Evolutionary conservation across 257 asterid species (phyloP).

Genomic region (Solanum paucissectum): DNA sequence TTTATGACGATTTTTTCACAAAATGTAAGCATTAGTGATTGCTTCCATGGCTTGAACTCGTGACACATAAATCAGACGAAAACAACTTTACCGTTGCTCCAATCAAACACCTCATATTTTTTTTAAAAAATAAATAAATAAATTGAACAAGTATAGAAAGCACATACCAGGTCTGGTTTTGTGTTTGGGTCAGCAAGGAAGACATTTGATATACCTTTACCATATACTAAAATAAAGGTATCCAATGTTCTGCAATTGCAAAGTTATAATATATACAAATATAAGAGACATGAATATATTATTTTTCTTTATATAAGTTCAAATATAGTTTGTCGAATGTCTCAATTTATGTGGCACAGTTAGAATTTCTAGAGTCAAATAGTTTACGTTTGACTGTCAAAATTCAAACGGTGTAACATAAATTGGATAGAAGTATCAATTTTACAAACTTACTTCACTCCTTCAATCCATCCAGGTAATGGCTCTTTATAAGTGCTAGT

Average conservation of each 20-base stretch:
- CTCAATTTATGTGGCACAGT: no score
- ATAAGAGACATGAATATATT: background rate
- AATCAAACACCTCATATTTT: background rate
- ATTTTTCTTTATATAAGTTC: background rate
- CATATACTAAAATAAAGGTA: conserved; percentile 31
- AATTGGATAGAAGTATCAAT: background rate
- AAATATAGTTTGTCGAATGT: no score
- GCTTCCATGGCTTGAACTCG: background rate
- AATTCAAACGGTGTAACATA: background rate
- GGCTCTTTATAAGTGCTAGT: conserved; percentile 49
- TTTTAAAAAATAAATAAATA: no score
- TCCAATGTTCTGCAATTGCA: conserved; percentile 41
- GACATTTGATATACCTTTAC: conserved; percentile 31
- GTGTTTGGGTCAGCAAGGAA: conserved; percentile 41
- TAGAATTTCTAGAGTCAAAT: background rate
- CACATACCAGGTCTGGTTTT: conserved; percentile 29
- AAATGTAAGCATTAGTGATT: no score
- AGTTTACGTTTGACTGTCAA: background rate
- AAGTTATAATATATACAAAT: background rate
- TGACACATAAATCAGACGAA: no score
- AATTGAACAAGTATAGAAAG: background rate
- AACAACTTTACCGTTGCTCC: background rate
- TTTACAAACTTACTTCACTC: conserved; percentile 24
- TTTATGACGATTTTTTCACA: background rate
- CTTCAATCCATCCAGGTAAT: conserved; percentile 60